Conservation (phyloP, 2,329 filamentous ascomycete genomes). For the Trichoderma koningii region DNA sequence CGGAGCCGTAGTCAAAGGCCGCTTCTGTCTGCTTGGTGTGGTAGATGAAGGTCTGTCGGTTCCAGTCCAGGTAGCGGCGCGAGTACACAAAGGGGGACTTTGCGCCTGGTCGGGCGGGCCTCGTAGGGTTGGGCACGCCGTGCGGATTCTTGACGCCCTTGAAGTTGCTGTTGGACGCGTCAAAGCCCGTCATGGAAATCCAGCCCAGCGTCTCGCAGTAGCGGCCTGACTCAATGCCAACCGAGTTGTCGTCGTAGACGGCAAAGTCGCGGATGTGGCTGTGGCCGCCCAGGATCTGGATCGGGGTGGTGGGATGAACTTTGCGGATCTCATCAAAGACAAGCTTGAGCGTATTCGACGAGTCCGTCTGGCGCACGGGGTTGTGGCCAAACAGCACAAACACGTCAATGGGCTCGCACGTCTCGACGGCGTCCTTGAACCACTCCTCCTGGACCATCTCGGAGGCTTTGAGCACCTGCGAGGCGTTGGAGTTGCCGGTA, state of each 20-base stretch:
- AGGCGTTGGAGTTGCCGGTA: conserved; percentile 61
- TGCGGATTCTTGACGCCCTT: conserved; percentile 40
- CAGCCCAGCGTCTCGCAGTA: conserved; percentile 71
- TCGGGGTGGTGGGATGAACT: conserved; percentile 57
- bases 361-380: conserved; percentile 51
- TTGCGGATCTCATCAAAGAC: conserved; percentile 62
- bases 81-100: conserved; percentile 51
- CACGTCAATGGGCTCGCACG: conserved; percentile 58
- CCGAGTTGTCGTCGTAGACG: conserved; percentile 62
- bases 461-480: conserved; percentile 59
- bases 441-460: conserved; percentile 56
- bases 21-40: conserved; percentile 57
- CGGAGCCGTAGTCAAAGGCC: conserved; percentile 53
- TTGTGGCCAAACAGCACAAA: conserved; percentile 68
- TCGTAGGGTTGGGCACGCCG: conserved; percentile 44
- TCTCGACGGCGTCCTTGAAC: conserved; percentile 61
- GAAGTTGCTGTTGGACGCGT: conserved; percentile 48
- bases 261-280: conserved; percentile 66
- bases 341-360: conserved; percentile 46
- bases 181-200: conserved; percentile 64
- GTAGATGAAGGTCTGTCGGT: conserved; percentile 64
- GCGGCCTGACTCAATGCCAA: conserved; percentile 63
- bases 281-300: conserved; percentile 68
- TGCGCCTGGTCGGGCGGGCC: conserved; percentile 43
- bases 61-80: conserved; percentile 69